Evolutionary conservation across 345 rosid genomes (phyloP), one percentile per base, ranked within the genome.

Genomic region (Gynandropsis gynandra): DNA sequence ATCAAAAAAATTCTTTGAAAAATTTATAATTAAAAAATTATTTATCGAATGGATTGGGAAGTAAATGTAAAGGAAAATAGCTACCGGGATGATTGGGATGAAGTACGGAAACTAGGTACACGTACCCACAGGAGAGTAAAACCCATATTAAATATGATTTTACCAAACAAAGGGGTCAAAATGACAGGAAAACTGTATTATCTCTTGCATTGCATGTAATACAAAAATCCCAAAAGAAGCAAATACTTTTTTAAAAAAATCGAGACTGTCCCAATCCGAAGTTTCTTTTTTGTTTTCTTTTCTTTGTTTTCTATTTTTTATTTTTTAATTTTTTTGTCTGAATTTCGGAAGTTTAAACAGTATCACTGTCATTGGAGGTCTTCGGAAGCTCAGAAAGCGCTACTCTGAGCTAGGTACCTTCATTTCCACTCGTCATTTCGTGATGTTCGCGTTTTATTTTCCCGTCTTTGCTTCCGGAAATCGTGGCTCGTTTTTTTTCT

Each of bases 331-430:
- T 10, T 10, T 0, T 11, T 5, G 8, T 5, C 8, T 9, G 21
- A 51, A 18, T 3, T 13, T 59, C 20, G 57, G 61, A 66, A 65
- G 79, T 83, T 74, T 45, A 76, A 87, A 83, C 77, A 69, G 77
- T 67, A 42, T 52, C 70, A 35, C 70, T 68, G 60, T 45, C 70
- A 15, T 41, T 53, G 42, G 9, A 59, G 54, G 49, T 64, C 62
- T n/a, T 41, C 47, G 38, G 72, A 66, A 65, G 62, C 66, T 74
- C 36, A 42, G 14, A 16, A 8, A 10, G 29, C 73, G 21, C 57
- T 16, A 41, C 12, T 9, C 29, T 39, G 27, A 47, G 62, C 33
- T 12, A 50, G 43, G 75, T 73, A 71, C 65, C 73, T 72, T 66
- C 64, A 35, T 21, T 52, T 48, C 45, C 38, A 50, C 20, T 33